A percentile compares a stretch with the other conserved stretches of the same genome.
Evolutionary conservation across 2,329 filamentous ascomycete genomes (phyloP).

Genomic region (Drechslerella dactyloides): DNA sequence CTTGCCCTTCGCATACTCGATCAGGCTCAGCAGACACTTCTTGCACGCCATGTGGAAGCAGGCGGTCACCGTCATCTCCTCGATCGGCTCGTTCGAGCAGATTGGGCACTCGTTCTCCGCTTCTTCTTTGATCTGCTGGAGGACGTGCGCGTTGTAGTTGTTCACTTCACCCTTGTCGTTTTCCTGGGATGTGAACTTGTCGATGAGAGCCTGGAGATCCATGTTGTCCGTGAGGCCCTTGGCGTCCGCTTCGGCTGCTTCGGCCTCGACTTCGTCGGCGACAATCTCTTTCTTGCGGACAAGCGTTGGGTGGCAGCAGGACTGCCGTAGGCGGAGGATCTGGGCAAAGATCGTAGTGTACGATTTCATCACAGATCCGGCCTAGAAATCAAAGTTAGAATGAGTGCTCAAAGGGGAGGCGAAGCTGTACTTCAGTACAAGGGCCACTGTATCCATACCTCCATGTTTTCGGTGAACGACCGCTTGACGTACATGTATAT

Average conservation of each 20-base stretch:
- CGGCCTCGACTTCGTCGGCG: slow-evolving; percentile 85
- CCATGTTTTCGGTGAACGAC: slow-evolving; percentile 83
- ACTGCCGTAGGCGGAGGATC: slow-evolving; percentile 87
- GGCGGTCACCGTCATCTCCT: slow-evolving; percentile 88
- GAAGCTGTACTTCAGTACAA: no score
- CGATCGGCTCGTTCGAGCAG: slow-evolving; percentile 94
- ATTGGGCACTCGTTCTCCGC: slow-evolving; percentile 89
- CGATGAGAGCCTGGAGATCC: slow-evolving; percentile 85
- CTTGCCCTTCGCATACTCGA: slow-evolving; percentile 69
- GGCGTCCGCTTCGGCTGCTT: slow-evolving; percentile 75
- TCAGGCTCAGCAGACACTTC: slow-evolving; percentile 86
- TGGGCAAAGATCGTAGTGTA: slow-evolving; percentile 98
- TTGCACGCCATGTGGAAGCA: slow-evolving; percentile 99
- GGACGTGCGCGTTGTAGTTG: slow-evolving; percentile 81
- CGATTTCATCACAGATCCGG: slow-evolving; percentile 89
- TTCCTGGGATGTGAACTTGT: slow-evolving; percentile 76
- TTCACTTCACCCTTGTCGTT: slow-evolving; percentile 68
- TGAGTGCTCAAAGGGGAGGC: not conserved
- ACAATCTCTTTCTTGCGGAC: slow-evolving; percentile 84
- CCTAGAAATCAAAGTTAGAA: slow-evolving; percentile 57
- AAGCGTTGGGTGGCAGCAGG: slow-evolving; percentile 89
- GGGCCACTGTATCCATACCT: no score
- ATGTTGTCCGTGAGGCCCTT: slow-evolving; percentile 86
- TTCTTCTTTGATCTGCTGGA: slow-evolving; percentile 90
- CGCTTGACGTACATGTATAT: slow-evolving; percentile 83